Percentiles rank a stretch among this genome's conserved stretches.
Conservation (phyloP, 2,329 filamentous ascomycete genomes). For the Fusarium pseudonygamai region DNA sequence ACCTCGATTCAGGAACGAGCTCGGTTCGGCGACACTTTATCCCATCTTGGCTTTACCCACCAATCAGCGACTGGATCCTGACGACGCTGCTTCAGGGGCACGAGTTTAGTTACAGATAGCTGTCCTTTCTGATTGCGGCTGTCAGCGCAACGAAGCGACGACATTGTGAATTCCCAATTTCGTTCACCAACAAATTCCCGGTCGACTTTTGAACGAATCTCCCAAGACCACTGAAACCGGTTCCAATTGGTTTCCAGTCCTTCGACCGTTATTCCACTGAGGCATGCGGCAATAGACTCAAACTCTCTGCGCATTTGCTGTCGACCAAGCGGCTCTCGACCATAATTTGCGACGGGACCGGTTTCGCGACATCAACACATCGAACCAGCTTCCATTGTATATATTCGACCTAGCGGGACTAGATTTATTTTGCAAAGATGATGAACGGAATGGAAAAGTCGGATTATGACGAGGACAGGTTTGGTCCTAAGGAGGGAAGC, state of each 20-base stretch:
- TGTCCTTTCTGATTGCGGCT: conserved; percentile 43
- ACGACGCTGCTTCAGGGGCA: conserved; percentile 30
- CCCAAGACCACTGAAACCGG: conserved; percentile 12
- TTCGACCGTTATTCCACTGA: conserved; percentile 8
- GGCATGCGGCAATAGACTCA: conserved; percentile 36
- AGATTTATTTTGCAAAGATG: conserved; percentile 22
- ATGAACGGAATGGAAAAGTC: conserved; percentile 85
- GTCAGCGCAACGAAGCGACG: conserved; percentile 22
- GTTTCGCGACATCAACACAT: background rate
- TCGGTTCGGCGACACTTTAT: conserved; percentile 41
- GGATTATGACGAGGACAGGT: conserved; percentile 76
- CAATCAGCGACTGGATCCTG: conserved; percentile 41
- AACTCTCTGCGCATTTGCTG: conserved; percentile 32
- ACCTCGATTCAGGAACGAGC: conserved; percentile 1
- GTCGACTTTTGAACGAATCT: conserved; percentile 5
- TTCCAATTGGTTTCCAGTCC: conserved; percentile 21
- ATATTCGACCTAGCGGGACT: conserved; percentile 27
- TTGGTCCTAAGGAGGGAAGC: conserved; percentile 73
- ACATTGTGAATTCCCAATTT: conserved; percentile 24
- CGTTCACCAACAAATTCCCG: conserved; percentile 7
- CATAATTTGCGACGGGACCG: conserved; percentile 26
- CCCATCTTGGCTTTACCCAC: conserved; percentile 23
- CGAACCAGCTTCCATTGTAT: conserved; percentile 11
- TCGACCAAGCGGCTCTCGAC: conserved; percentile 19
- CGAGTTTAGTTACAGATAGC: conserved; percentile 41